phyloP scores from a whole-genome alignment of 2,329 filamentous ascomycete genomes.

The Incumbomyces delicatus region DNA sequence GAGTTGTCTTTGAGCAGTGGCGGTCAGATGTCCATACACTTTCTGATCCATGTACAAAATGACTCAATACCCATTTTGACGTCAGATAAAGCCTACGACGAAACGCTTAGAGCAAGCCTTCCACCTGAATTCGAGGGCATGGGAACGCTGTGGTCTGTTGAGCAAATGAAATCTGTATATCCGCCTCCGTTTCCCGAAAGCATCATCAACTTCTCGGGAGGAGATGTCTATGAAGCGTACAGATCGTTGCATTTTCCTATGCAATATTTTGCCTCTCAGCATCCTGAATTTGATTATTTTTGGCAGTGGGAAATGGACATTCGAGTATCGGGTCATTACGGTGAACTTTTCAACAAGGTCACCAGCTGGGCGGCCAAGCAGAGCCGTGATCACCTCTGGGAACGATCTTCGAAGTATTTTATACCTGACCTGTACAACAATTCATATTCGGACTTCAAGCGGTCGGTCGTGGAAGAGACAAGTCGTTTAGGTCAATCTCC shows the following conservation, averaged over 20 bases:
- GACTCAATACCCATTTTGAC: constrained; percentile 63
- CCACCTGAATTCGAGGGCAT: constrained; percentile 29
- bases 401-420: constrained; percentile 67
- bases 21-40: constrained; percentile 68
- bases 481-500: constrained; percentile 8
- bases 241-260: constrained; percentile 53
- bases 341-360: constrained; percentile 63
- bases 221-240: constrained; percentile 31
- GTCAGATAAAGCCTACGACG: constrained; percentile 54
- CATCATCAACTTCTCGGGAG: constrained; percentile 22
- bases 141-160: constrained; percentile 26
- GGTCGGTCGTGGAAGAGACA: constrained; percentile 11
- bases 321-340: constrained; percentile 55
- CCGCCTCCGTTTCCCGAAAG: constrained; percentile 21
- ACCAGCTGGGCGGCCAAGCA: constrained; percentile 58
- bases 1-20: constrained; percentile 57
- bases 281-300: constrained; percentile 56
- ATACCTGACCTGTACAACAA: constrained; percentile 42
- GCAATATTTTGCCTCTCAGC: constrained; percentile 53
- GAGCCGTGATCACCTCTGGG: constrained; percentile 64
- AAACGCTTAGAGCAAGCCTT: constrained; percentile 33
- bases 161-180: constrained; percentile 17
- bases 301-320: constrained; percentile 67
- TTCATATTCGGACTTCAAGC: constrained; percentile 13
- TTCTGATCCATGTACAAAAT: constrained; percentile 69